Evolutionary conservation across 768 basidiomycete genomes (phyloP), one percentile per base, ranked within the genome.

Genomic region (Boletellus ananiceps): DNA sequence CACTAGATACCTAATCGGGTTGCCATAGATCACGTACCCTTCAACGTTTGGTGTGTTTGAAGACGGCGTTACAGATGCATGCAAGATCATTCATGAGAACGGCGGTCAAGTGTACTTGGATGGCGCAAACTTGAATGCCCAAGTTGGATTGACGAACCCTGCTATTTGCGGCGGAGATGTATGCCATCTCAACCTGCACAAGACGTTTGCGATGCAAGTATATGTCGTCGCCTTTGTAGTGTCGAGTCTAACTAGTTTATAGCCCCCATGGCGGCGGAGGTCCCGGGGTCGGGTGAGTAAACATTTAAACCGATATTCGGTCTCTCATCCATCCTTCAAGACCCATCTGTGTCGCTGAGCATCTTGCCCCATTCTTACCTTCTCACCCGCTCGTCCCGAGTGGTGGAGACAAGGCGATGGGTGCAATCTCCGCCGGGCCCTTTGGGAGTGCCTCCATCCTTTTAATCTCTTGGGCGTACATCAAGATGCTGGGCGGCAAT

Each of bases 21-120:
- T 8, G 56, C 16, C 46, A 6, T 34, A 92, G 90, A 92, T 97
- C 63, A 96, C 93, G 16, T 96, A 95, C 63, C 93, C 94, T 0
- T 96, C 93, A 4, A 98, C 96, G 0, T 99, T 93, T 54, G 96
- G 96, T 59, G 95, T 98, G 16, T 98, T 98, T 61, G 96, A 99
- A 65, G 80, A 86, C 55, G 93, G 93, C 40, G 86, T 97, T 31
- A 75, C 82, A 61, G 81, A 87, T 48, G 95, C 94, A 21, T 95
- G 93, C 75, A 74, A 87, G 61, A 92, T 96, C 61, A 88, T 96
- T 31, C 96, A 99, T 63, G 80, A 92, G 47, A 84, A 90, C 59
- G 95, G 95, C 15, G 96, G 96, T 25, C 94, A 99, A 65, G 95
- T 99, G 32, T 99, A 98, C 71, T 78, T 99, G 46, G 96, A 99